Percentiles rank a stretch among this genome's conserved stretches.
Conservation (phyloP, 208 protist species). For the Leptomonas pyrrhocoris region DNA sequence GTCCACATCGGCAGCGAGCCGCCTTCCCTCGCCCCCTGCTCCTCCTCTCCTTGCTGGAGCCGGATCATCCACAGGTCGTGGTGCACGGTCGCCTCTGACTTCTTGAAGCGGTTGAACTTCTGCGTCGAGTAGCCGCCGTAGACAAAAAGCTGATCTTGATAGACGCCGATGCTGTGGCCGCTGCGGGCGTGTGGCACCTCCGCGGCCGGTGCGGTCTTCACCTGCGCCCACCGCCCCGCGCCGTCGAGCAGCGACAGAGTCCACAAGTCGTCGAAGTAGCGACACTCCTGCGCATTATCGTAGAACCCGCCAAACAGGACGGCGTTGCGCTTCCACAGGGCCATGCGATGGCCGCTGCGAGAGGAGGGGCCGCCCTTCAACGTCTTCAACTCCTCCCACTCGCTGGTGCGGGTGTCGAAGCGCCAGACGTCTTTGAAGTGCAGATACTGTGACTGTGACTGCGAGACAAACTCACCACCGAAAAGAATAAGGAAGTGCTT, state of each 20-base stretch:
- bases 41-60: conserved; percentile 29
- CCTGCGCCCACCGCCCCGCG: conserved; percentile 59
- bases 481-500: conserved; percentile 87
- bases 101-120: conserved; percentile 90
- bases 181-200: conserved; percentile 73
- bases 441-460: conserved; percentile 91
- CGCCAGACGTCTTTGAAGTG: conserved; percentile 93
- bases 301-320: conserved; percentile 94
- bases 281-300: conserved; percentile 87
- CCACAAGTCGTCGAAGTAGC: conserved; percentile 91
- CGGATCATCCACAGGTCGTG: conserved; percentile 88
- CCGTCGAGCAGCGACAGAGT: conserved; percentile 82
- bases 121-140: conserved; percentile 91
- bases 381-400: conserved; percentile 87
- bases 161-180: conserved; percentile 83
- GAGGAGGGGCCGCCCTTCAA: conserved; percentile 85
- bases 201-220: conserved; percentile 47
- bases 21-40: neutral
- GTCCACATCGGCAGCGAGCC: conserved; percentile 62
- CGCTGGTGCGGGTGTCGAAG: conserved; percentile 70
- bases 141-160: conserved; percentile 87
- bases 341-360: conserved; percentile 92
- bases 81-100: conserved; percentile 87
- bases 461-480: conserved; percentile 92
- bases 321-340: conserved; percentile 82